Percentiles rank a stretch among this genome's conserved stretches.
phyloP scores from a whole-genome alignment of 2,329 filamentous ascomycete genomes.

The Calonectria fujianensis region DNA sequence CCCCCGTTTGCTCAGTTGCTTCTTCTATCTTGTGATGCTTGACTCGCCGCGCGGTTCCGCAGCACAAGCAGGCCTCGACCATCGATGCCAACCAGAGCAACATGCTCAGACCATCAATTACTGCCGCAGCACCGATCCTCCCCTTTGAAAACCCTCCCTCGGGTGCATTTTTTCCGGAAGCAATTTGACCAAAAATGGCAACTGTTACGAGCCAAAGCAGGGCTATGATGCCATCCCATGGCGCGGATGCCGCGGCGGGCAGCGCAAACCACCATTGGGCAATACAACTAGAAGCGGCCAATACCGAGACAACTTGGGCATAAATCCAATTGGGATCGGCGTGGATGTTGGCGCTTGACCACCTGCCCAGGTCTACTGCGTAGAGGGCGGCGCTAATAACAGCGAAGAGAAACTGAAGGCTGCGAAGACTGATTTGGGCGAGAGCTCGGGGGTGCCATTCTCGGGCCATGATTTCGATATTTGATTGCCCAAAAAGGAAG shows the following conservation, averaged over 20 bases:
- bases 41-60: slow-evolving; percentile 15
- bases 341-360: slow-evolving; percentile 35
- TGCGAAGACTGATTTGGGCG: slow-evolving; percentile 37
- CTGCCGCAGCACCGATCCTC: slow-evolving; percentile 23
- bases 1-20: background rate
- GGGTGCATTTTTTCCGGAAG: background rate
- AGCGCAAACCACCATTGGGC: slow-evolving; percentile 43
- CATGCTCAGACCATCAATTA: slow-evolving; percentile 40
- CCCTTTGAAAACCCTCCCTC: slow-evolving; percentile 3
- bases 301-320: slow-evolving; percentile 32
- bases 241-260: slow-evolving; percentile 6
- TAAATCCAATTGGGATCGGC: slow-evolving; percentile 45
- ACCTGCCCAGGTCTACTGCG: slow-evolving; percentile 39
- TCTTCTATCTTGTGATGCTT: background rate
- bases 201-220: slow-evolving; percentile 44
- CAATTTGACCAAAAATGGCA: slow-evolving; percentile 35
- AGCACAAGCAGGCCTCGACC: slow-evolving; percentile 40
- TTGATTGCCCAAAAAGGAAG: background rate
- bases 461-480: slow-evolving; percentile 29
- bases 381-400: slow-evolving; percentile 42
- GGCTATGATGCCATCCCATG: slow-evolving; percentile 34
- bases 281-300: slow-evolving; percentile 35
- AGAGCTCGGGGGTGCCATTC: slow-evolving; percentile 40
- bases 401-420: slow-evolving; percentile 40
- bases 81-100: slow-evolving; percentile 38